Conservation (phyloP, 75 land plant genomes). For the Azolla pinnata region DNA sequence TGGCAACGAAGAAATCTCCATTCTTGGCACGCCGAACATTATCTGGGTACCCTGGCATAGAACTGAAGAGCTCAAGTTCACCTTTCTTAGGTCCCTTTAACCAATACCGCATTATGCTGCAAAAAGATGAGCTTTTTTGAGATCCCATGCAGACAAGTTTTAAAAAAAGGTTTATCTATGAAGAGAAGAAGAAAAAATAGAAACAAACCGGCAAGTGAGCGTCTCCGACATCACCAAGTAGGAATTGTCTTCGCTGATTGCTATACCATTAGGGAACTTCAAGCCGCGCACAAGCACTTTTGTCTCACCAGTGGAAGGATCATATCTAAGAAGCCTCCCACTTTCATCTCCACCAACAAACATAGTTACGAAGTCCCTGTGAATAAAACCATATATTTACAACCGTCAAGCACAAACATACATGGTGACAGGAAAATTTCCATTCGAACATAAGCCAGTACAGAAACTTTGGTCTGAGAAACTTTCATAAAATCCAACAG, state of each 20-base stretch:
- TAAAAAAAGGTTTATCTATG: neutral
- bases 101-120: slow-evolving; percentile 38
- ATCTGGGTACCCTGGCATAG: slow-evolving; percentile 52
- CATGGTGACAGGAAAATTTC: too few relatives aligned
- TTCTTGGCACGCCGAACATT: slow-evolving; percentile 38
- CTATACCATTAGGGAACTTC: slow-evolving; percentile 59
- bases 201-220: slow-evolving; percentile 14
- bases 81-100: slow-evolving; percentile 40
- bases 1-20: slow-evolving; percentile 58
- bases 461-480: neutral
- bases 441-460: too few relatives aligned
- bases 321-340: slow-evolving; percentile 50
- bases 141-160: neutral
- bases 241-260: slow-evolving; percentile 30
- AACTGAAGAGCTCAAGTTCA: slow-evolving; percentile 24
- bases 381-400: too few relatives aligned
- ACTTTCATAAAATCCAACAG: neutral
- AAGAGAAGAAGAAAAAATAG: neutral
- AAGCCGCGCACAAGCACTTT: slow-evolving; percentile 34
- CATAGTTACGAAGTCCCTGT: slow-evolving; percentile 32
- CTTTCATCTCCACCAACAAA: slow-evolving; percentile 43
- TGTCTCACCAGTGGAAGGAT: slow-evolving; percentile 35
- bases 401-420: too few relatives aligned
- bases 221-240: slow-evolving; percentile 42
- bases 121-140: neutral